Conservation (phyloP, 2,329 filamentous ascomycete species). For the Hypoxylon sp. region DNA sequence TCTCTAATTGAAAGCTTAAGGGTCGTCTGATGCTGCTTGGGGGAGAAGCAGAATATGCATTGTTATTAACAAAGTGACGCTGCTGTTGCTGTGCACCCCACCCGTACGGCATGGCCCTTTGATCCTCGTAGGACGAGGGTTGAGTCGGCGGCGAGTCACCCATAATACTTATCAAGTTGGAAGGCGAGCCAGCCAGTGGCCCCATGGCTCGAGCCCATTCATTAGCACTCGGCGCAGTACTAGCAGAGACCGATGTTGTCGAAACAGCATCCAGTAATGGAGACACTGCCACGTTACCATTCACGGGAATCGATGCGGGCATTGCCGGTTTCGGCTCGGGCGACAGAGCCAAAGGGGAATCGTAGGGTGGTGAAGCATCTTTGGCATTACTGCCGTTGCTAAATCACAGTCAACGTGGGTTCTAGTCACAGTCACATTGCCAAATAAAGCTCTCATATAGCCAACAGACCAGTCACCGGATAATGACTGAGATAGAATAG, state of each 20-base stretch:
- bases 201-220: conserved; percentile 51
- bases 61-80: conserved; percentile 45
- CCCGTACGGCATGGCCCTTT: conserved; percentile 48
- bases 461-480: conserved; percentile 38
- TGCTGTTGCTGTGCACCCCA: conserved; percentile 55
- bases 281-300: conserved; percentile 44
- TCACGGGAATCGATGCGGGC: conserved; percentile 49
- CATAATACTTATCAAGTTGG: conserved; percentile 53
- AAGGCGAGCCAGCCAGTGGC: conserved; percentile 50
- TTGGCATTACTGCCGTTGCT: conserved; percentile 42
- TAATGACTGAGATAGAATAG: conserved; percentile 32
- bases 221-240: conserved; percentile 51
- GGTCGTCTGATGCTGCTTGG: conserved; percentile 52
- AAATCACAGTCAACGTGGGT: conserved; percentile 20
- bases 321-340: conserved; percentile 49
- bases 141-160: conserved; percentile 54
- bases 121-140: conserved; percentile 53
- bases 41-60: conserved; percentile 50
- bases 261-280: conserved; percentile 50
- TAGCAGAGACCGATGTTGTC: conserved; percentile 49
- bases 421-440: background rate
- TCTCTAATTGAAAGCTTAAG: conserved; percentile 57
- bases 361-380: conserved; percentile 43
- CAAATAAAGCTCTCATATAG: conserved; percentile 12
- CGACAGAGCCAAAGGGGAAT: conserved; percentile 46